Base-by-base conservation (phyloP, 2,329 filamentous ascomycete genomes). In the Fusarium veterinarium region DNA sequence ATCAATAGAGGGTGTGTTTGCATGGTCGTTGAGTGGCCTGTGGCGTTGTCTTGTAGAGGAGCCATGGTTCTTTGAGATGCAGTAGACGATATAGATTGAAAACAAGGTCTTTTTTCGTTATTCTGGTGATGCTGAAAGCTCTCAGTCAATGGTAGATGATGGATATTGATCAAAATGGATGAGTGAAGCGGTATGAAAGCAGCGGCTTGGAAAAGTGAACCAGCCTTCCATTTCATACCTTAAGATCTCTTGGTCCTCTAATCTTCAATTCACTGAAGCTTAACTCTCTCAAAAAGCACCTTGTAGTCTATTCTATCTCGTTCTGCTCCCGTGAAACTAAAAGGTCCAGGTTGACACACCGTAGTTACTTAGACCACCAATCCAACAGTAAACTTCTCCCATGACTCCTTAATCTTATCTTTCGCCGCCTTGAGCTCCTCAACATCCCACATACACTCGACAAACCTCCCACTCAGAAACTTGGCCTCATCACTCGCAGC, bases 361-460 rank as follows among this genome's bases (percentile, higher is more conserved):
- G 13, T 3, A 17, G 23, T 25, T 17, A 14, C 13, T 31, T 35
- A 72, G 17, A 40, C 5, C 30, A 75, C 38, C 25, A 75, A 20
- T 5, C 71, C 65, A 12, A 75, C 44, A 5, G 77, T 77, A 30
- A 78, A 69, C 42, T 60, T 77, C n/a, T 52, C 53, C 46, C 61
- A 44, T 7, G 74, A 68, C 16, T 53, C 62, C 16, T 59, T 45
- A 52, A 86, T 77, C 66, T 84, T 79, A 30, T 79, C 76, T 8
- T 79, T 80, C 41, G 76, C 75, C 2, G 78, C 77, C 74, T 84
- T 84, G 38, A 88, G 79, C 70, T 88, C 86, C 42, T 85, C 81
- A 1, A 87, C 81, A 74, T 88, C 87, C 86, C 86, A 88, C 28
- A 85, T 84, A 16, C 82, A 80, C 83, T 84, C 88, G 1, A 87